These are phyloP conservation scores for Austroboletus festivus DNA, from an alignment of 768 basidiomycete genomes.

Conservation along the genomic window DNA sequence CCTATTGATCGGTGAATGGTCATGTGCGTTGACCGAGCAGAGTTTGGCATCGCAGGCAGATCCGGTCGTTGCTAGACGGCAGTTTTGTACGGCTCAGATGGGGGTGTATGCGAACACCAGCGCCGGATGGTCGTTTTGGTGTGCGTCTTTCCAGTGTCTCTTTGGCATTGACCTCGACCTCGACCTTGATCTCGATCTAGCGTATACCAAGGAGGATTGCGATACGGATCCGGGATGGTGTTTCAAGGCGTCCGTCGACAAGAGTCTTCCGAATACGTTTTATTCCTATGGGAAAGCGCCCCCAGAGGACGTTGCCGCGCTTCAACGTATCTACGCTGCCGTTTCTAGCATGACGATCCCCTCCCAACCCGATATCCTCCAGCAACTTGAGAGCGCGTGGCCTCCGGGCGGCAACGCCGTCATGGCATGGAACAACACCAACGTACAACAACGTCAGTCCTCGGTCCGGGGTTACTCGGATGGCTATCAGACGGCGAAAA, in stretches of 20 bases:
- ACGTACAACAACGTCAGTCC: conserved; percentile 7
- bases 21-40: conserved; percentile 44
- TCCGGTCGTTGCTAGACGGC: conserved; percentile 39
- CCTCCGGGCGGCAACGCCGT: not conserved
- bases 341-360: conserved; percentile 14
- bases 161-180: not conserved
- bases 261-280: conserved; percentile 54
- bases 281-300: conserved; percentile 44
- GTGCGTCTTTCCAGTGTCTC: conserved; percentile 34
- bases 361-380: conserved; percentile 12
- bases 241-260: conserved; percentile 58
- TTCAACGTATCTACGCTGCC: conserved; percentile 20
- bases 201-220: conserved; percentile 62
- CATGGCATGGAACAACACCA: conserved; percentile 6
- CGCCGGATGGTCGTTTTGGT: conserved; percentile 71
- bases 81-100: conserved; percentile 60
- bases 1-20: conserved; percentile 51
- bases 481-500: conserved; percentile 52
- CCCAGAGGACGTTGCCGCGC: conserved; percentile 16
- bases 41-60: conserved; percentile 50
- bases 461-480: conserved; percentile 51
- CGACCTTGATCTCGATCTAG: conserved; percentile 25
- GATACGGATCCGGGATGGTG: conserved; percentile 64
- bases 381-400: not conserved
- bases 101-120: conserved; percentile 52